Evolutionary conservation across 352 stramenopile species (phyloP).

Genomic region (Phytophthora vignae): DNA sequence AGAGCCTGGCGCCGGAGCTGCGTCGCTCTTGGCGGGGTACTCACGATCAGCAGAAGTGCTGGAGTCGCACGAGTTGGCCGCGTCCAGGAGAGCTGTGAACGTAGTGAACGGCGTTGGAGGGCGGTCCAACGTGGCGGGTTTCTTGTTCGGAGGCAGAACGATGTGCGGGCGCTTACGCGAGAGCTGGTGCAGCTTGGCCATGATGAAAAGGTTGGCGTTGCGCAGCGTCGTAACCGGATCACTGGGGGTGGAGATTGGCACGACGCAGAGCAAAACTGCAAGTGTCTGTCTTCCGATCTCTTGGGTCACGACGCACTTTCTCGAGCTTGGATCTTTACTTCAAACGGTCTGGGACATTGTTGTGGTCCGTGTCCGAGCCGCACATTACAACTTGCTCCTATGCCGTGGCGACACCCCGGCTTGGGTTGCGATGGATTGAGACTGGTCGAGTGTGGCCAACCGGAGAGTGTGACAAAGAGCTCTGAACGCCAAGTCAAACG

Average conservation of each 20-base stretch:
- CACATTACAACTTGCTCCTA: background rate
- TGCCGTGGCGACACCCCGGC: constrained; percentile 9
- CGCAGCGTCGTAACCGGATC: constrained; percentile 23
- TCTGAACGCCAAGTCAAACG: background rate
- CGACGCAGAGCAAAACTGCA: background rate
- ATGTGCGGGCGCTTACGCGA: constrained; percentile 21
- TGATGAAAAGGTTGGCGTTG: constrained; percentile 4
- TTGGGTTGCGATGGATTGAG: constrained; percentile 1
- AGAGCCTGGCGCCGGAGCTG: constrained; percentile 1
- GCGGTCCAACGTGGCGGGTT: background rate
- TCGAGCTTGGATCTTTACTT: constrained; percentile 7
- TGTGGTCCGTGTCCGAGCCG: constrained; percentile 5
- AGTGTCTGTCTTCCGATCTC: background rate
- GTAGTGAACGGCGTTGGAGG: constrained; percentile 24
- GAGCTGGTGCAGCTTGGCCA: constrained; percentile 16
- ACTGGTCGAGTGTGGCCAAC: background rate
- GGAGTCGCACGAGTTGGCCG: constrained; percentile 28
- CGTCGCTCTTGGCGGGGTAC: constrained; percentile 1
- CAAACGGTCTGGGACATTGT: constrained; percentile 29
- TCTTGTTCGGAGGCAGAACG: constrained; percentile 1
- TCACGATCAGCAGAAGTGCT: background rate
- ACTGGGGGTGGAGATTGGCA: background rate
- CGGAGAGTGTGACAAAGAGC: background rate
- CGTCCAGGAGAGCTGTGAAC: constrained; percentile 36
- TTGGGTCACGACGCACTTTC: constrained; percentile 26